These are phyloP conservation scores for Leptographium procerum DNA, from an alignment of 2,329 filamentous ascomycete species.

Conservation along the genomic window DNA sequence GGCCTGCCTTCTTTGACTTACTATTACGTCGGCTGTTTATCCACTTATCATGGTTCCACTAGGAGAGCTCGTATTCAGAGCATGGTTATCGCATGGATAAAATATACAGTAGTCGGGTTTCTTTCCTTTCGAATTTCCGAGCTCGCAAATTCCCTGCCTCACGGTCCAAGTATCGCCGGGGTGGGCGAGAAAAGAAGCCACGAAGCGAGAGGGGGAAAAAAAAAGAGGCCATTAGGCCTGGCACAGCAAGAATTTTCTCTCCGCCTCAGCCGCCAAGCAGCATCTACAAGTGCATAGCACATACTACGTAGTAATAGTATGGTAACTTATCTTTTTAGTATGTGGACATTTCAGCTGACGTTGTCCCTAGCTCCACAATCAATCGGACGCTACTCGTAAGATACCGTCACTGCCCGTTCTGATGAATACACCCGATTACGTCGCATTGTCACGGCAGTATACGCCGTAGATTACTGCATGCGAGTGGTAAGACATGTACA, in stretches of 20 bases:
- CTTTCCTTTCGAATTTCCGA: neutral
- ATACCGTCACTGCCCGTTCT: neutral
- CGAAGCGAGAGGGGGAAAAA: neutral
- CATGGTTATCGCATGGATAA: neutral
- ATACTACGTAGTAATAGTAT: too few species aligned
- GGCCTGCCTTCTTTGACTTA: neutral
- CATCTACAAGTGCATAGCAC: neutral
- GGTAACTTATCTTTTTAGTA: too few species aligned
- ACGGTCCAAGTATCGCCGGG: too few species aligned
- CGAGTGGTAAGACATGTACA: neutral
- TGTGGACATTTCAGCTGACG: conserved; percentile 1
- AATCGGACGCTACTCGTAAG: neutral
- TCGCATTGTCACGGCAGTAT: neutral
- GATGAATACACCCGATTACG: conserved; percentile 2
- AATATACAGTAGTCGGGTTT: neutral
- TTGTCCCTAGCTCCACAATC: neutral
- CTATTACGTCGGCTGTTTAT: neutral
- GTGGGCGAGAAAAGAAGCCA: neutral
- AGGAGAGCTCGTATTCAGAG: neutral
- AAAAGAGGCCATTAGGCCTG: neutral
- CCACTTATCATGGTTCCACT: neutral
- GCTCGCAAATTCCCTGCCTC: neutral
- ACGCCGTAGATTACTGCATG: too few species aligned
- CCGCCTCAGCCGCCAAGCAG: neutral
- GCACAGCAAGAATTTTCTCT: neutral